These are phyloP conservation scores for Arabidopsis hybrid DNA, from an alignment of 441 rosid genomes.

Conservation along the genomic window DNA sequence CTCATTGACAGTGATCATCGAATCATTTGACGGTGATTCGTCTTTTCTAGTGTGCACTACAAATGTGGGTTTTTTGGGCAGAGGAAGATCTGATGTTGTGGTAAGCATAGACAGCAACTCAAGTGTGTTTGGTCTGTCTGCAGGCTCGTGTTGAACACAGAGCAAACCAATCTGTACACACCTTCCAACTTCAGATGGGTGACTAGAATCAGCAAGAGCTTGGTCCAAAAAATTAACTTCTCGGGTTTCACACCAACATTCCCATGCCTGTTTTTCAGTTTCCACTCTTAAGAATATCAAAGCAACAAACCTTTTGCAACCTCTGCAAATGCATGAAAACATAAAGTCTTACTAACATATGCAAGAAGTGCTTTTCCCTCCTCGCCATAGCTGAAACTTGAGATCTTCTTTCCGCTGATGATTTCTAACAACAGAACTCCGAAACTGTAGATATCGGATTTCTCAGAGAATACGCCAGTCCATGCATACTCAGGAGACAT, in stretches of 20 bases:
- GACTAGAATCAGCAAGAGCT: constrained; percentile 21
- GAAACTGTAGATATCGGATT: constrained; percentile 67
- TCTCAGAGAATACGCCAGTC: constrained; percentile 56
- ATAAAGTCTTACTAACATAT: constrained; percentile 45
- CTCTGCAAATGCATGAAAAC: neutral
- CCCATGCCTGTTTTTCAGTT: constrained; percentile 28
- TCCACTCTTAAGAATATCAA: neutral
- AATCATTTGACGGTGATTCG: neutral
- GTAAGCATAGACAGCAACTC: constrained; percentile 34
- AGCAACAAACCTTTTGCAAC: constrained; percentile 2
- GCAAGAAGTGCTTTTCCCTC: constrained; percentile 51
- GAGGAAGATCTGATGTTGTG: constrained; percentile 25
- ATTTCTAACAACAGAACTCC: constrained; percentile 67
- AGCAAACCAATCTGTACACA: constrained; percentile 37
- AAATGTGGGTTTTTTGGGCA: constrained; percentile 37
- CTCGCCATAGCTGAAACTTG: constrained; percentile 39
- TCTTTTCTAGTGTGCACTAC: neutral
- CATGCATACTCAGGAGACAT: constrained; percentile 66
- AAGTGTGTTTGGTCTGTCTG: constrained; percentile 31
- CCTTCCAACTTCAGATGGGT: neutral
- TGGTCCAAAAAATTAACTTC: constrained; percentile 22
- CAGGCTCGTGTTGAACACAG: constrained; percentile 38
- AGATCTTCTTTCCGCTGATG: constrained; percentile 58
- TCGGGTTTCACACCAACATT: constrained; percentile 25
- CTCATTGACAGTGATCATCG: neutral